phyloP scores from a whole-genome alignment of 1,284 basidiomycete species.

The Rhodotorula glutinis region DNA sequence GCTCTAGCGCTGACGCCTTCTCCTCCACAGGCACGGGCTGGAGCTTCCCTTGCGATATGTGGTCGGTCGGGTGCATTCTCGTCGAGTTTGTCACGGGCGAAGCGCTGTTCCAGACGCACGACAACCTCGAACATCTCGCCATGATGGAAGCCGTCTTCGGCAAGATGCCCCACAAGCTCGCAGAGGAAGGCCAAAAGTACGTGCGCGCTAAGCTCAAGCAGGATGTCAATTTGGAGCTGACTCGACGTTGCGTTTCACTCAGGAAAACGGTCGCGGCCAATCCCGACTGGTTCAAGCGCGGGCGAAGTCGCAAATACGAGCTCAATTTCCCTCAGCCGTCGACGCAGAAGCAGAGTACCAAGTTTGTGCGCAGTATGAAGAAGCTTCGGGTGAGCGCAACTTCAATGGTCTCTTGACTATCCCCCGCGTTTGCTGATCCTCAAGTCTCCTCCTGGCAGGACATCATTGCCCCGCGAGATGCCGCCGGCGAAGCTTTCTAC shows the following conservation, averaged over 20 bases:
- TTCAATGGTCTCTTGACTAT: neutral
- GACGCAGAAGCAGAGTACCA: constrained; percentile 75
- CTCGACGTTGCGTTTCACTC: neutral
- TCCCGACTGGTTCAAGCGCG: constrained; percentile 86
- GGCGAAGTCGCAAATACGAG: constrained; percentile 48
- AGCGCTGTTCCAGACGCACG: constrained; percentile 97
- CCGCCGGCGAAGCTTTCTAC: constrained; percentile 57
- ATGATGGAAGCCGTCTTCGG: constrained; percentile 99
- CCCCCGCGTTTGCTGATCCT: neutral
- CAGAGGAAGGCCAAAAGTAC: constrained; percentile 20
- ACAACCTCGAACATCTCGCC: constrained; percentile 97
- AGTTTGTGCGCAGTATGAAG: constrained; percentile 86
- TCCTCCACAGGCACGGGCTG: constrained; percentile 74
- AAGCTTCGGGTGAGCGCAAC: constrained; percentile 61
- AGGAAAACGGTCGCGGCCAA: neutral
- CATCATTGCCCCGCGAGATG: constrained; percentile 61
- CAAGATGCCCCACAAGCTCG: constrained; percentile 82
- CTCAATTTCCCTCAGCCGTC: constrained; percentile 92
- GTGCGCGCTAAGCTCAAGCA: constrained; percentile 40
- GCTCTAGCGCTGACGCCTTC: constrained; percentile 5
- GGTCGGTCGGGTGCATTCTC: constrained; percentile 97
- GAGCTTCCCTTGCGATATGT: constrained; percentile 98
- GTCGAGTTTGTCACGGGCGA: constrained; percentile 98
- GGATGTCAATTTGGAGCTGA: constrained; percentile 51
- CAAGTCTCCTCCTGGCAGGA: constrained; percentile 56